phyloP scores from a whole-genome alignment of 768 basidiomycete species.

The Boletus sp. region DNA sequence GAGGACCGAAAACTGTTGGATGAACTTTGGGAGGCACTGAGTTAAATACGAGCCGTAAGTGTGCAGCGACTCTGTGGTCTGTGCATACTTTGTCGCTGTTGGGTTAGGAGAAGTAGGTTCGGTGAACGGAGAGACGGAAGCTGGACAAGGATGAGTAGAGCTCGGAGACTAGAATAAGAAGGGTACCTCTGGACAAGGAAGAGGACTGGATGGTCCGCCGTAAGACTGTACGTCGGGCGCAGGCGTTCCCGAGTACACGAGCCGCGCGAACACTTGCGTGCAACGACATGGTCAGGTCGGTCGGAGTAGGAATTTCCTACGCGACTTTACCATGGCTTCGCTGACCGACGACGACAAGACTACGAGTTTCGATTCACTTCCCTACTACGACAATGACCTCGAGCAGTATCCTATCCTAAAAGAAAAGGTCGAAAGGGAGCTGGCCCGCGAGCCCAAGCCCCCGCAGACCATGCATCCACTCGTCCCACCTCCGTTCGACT shows the following conservation, averaged over 20 bases:
- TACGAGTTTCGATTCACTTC: slow-evolving; percentile 75
- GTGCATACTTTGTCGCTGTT: slow-evolving; percentile 65
- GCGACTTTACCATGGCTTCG: slow-evolving; percentile 27
- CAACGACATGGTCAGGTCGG: slow-evolving; percentile 39
- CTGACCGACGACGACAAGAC: slow-evolving; percentile 10
- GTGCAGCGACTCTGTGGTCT: slow-evolving; percentile 78
- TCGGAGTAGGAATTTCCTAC: slow-evolving; percentile 30
- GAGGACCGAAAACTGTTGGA: slow-evolving; percentile 96
- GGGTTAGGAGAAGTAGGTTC: slow-evolving; percentile 92
- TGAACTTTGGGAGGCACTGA: slow-evolving; percentile 92
- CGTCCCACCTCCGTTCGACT: slow-evolving; percentile 60
- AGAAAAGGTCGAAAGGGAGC: slow-evolving; percentile 74
- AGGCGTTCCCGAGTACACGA: slow-evolving; percentile 41
- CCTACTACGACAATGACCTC: slow-evolving; percentile 93
- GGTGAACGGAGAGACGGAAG: slow-evolving; percentile 75
- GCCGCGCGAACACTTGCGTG: slow-evolving; percentile 45
- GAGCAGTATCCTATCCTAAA: slow-evolving; percentile 69
- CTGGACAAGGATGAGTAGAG: slow-evolving; percentile 33
- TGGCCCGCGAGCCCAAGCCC: slow-evolving; percentile 67
- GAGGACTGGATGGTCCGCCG: slow-evolving; percentile 50
- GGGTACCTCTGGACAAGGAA: slow-evolving; percentile 46
- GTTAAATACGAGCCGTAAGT: slow-evolving; percentile 91
- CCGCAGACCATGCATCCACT: slow-evolving; percentile 64
- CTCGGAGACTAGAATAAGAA: background rate
- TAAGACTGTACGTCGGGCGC: slow-evolving; percentile 26